Evolutionary conservation across 2,329 filamentous ascomycete genomes (phyloP).

Genomic region (Lanzia echinophila): DNA sequence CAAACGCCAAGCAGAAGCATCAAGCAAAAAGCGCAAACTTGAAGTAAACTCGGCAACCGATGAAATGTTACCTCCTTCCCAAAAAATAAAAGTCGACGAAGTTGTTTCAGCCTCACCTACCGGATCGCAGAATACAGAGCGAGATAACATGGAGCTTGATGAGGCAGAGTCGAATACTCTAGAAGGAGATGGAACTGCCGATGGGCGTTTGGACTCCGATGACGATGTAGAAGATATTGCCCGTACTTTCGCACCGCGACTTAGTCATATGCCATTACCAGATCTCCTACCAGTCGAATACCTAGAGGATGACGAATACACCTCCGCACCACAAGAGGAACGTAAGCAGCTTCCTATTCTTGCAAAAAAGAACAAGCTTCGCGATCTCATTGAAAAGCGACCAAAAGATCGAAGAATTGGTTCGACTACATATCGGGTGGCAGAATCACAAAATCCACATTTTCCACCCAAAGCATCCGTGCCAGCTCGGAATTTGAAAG

Average conservation of each 20-base stretch:
- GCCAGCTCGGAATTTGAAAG: constrained; percentile 23
- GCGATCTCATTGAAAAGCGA: constrained; percentile 21
- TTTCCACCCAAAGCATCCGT: constrained; percentile 26
- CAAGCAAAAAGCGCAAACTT: constrained; percentile 22
- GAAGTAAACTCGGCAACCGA: constrained; percentile 6
- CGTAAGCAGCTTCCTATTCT: no score
- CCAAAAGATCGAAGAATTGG: constrained; percentile 26
- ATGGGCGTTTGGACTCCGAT: constrained; percentile 3
- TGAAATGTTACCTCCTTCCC: constrained; percentile 3
- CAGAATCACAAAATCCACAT: constrained; percentile 14
- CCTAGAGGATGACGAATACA: constrained; percentile 21
- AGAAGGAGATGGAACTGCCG: constrained; percentile 5
- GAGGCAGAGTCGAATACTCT: constrained; percentile 4
- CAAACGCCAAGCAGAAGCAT: constrained; percentile 22
- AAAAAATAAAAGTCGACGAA: constrained; percentile 4
- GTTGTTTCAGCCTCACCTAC: background rate
- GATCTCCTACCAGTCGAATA: constrained; percentile 26
- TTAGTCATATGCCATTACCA: constrained; percentile 16
- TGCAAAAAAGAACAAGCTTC: constrained; percentile 25
- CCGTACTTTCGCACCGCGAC: background rate
- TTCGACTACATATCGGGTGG: constrained; percentile 26
- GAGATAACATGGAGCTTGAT: background rate
- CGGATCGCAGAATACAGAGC: background rate
- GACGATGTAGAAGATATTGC: constrained; percentile 2
- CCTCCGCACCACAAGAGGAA: no score